Percentiles rank a stretch among this genome's conserved stretches.
Conservation (phyloP, 2,329 filamentous ascomycete species). For the Microdochium bolleyi region DNA sequence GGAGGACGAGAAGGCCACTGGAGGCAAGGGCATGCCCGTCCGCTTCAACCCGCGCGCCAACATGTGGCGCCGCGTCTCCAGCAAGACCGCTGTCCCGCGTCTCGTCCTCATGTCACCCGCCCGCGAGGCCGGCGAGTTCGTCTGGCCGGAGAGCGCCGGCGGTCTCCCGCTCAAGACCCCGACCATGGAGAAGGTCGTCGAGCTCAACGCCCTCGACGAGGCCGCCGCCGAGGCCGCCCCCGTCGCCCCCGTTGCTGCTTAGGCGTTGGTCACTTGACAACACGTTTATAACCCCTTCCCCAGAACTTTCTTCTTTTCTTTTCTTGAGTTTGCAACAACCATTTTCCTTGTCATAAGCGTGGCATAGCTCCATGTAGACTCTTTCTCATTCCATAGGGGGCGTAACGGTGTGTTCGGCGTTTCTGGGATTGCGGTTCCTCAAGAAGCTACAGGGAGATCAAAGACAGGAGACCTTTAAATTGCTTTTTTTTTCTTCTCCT, state of each 20-base stretch:
- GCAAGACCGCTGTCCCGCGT: constrained; percentile 40
- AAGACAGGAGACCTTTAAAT: too few species aligned
- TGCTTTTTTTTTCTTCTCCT: too few species aligned
- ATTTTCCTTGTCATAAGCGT: too few species aligned
- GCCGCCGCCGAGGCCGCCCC: neutral
- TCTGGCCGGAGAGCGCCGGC: constrained; percentile 55
- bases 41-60: constrained; percentile 62
- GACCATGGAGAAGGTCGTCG: constrained; percentile 4
- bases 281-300: too few species aligned
- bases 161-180: constrained; percentile 37
- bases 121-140: constrained; percentile 52
- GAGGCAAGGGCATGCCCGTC: constrained; percentile 48
- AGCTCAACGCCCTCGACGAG: constrained; percentile 6
- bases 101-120: constrained; percentile 28
- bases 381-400: too few species aligned
- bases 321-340: too few species aligned
- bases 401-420: too few species aligned
- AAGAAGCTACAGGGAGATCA: too few species aligned
- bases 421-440: too few species aligned
- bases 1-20: constrained; percentile 53
- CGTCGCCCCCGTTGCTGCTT: neutral
- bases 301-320: too few species aligned
- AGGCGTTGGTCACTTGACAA: neutral
- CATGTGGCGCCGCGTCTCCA: constrained; percentile 57
- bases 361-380: too few species aligned